Evolutionary conservation across 306 rosid species (phyloP).

Genomic region (Dalbergia oliveri): DNA sequence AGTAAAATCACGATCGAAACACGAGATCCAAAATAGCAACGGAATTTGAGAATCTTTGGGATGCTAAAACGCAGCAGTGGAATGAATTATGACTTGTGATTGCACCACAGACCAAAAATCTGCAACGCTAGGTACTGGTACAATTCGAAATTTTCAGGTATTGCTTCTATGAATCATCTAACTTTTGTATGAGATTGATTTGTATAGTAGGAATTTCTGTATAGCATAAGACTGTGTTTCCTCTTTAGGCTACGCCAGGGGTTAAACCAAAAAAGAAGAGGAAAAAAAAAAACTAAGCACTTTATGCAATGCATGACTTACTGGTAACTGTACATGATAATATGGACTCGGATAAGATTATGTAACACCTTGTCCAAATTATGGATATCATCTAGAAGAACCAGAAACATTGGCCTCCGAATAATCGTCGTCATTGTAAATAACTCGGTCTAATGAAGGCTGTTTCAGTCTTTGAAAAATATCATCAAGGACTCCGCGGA

Average conservation of each 20-base stretch:
- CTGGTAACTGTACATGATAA: conserved; percentile 62
- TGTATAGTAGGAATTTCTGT: conserved; percentile 41
- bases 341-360: conserved; percentile 43
- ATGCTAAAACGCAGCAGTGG: not conserved
- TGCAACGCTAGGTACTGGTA: conserved; percentile 5
- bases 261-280: conserved; percentile 8
- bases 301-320: conserved; percentile 24
- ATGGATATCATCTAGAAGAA: conserved; percentile 57
- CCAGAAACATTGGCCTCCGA: conserved; percentile 50
- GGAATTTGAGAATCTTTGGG: not conserved
- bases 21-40: not conserved
- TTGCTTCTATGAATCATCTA: conserved; percentile 33
- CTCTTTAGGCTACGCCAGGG: conserved; percentile 32
- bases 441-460: conserved; percentile 62
- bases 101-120: conserved; percentile 2
- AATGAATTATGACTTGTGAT: conserved; percentile 10
- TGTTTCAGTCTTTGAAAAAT: conserved; percentile 89
- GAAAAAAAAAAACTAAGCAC: conserved; percentile 19
- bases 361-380: conserved; percentile 36
- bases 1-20: not conserved
- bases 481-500: conserved; percentile 93
- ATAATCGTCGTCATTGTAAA: conserved; percentile 55
- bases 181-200: conserved; percentile 36
- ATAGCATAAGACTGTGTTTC: conserved; percentile 22
- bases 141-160: conserved; percentile 14